These are phyloP conservation scores for Aquilaria sinensis DNA, from an alignment of 345 rosid species.

Conservation along the genomic window DNA sequence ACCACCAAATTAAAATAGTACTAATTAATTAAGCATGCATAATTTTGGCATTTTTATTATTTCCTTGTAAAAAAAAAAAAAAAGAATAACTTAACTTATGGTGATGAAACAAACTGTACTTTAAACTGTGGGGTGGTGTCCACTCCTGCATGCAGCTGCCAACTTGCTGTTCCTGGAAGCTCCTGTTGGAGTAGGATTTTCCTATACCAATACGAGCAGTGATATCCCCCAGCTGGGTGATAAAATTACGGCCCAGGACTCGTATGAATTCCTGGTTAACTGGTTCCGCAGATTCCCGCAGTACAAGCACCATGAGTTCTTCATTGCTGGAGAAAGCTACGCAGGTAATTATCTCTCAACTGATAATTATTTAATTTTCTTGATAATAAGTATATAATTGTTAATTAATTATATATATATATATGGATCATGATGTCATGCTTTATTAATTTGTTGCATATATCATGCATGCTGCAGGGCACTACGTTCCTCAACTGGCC, in stretches of 20 bases:
- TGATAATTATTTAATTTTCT: too few relatives aligned
- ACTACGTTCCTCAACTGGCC: conserved; percentile 81
- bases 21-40: not conserved
- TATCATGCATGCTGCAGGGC: conserved; percentile 40
- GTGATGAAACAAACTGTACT: not conserved
- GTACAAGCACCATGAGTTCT: conserved; percentile 50
- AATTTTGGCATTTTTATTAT: not conserved
- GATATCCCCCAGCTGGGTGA: conserved; percentile 56
- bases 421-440: not conserved
- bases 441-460: not conserved
- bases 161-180: conserved; percentile 62
- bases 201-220: conserved; percentile 41
- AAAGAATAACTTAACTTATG: not conserved
- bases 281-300: conserved; percentile 70
- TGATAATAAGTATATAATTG: not conserved
- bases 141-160: conserved; percentile 31
- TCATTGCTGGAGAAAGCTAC: conserved; percentile 69
- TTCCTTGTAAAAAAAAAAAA: not conserved
- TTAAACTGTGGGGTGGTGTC: not conserved
- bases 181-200: conserved; percentile 66
- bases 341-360: conserved; percentile 29
- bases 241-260: conserved; percentile 42
- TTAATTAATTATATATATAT: not conserved
- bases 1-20: not conserved
- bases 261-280: conserved; percentile 50